Evolutionary conservation across 805 yeast species (phyloP), one percentile per base, ranked within the genome.

Genomic region (Saccharomycopsis oosterbeekiorum): DNA sequence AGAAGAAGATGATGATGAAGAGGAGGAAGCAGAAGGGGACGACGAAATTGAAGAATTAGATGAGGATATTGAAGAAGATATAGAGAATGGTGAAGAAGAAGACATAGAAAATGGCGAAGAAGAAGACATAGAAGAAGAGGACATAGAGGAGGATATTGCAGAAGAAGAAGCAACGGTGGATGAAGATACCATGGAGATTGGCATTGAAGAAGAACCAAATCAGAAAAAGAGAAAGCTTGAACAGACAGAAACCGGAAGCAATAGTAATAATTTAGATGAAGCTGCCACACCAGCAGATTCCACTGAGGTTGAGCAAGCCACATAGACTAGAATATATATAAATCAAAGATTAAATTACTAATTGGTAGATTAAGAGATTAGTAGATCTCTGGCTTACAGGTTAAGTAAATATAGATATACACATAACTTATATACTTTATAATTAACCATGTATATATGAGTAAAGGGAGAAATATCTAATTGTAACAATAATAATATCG

Each of bases 1-100:
- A 5, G 82, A 74, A 1, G 79, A 72, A 1, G 79, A 74, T 11
- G 80, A 68, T 0, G 82, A 73, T 1, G 82, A 71, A 1, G 82
- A 73, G 0, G 80, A 67, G 0, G 75, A 69, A 0, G 79, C 70
- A 14, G 81, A 73, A 4, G 79, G 68, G 2, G 82, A 70, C 4
- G 79, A 70, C 26, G 82, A 72, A 1, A 76, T 68, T 6, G 77
- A 68, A 1, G 80, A 69, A 1, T 80, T 68, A 4, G 80, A 69
- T 0, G 78, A 70, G 21, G 77, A 69, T 9, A 76, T 70, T 10
- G 78, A 72, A 4, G 80, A 73, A 6, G 80, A 72, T 1, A 76
- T 70, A 14, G 73, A 67, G 8, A 73, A 68, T 11, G 76, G 66
- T 1, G 73, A 67, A 14, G 70, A 67, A 4, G 73, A 69, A 21